Evolutionary conservation across 148 eudicot species (phyloP), one percentile per base, ranked within the genome.

Genomic region (Rhododendron molle): DNA sequence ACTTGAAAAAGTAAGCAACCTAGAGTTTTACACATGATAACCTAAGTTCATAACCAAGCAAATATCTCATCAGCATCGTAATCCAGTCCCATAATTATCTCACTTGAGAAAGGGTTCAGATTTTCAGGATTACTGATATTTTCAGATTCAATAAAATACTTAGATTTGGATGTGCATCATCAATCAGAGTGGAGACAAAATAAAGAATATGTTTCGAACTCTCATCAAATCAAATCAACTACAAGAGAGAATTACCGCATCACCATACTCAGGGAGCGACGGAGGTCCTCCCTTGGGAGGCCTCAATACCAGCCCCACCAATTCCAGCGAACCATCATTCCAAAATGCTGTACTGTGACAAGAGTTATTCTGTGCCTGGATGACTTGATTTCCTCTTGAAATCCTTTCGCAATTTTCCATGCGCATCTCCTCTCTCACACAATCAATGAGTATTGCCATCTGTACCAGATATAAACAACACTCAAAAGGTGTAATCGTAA

Each of bases 201-300:
- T 0, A 46, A 62, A 40, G 32, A 69, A 26, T 54, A 81, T 14
- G 47, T 80, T 38, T 38, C 20, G 5, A 23, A 83, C 11, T 26
- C 18, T 69, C 40, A 69, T 32, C 32, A 49, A 13, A 40, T 5
- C 43, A 40, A 40, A 21, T 34, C 80, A 34, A 56, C 21, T n/a
- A 69, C 8, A 65, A 85, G 83, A 81, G 83, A 84, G 71, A 43
- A 77, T 77, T 90, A 97, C 99, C 90, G 98, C 93, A 87, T 97
- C 99, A 79, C 87, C 85, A 90, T 90, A 90, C 85, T 93, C 98
- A 32, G 98, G 98, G 47, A 97, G 94, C 23, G 92, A 81, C 77
- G 98, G 98, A 88, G 98, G 99, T 81, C 99, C 98, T 58, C 98
- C 96, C 86, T 85, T 76, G 49, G 94, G 93, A 60, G 96, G 98